Base-by-base conservation (phyloP, 345 rosid genomes). In the Citrus reticulata region DNA sequence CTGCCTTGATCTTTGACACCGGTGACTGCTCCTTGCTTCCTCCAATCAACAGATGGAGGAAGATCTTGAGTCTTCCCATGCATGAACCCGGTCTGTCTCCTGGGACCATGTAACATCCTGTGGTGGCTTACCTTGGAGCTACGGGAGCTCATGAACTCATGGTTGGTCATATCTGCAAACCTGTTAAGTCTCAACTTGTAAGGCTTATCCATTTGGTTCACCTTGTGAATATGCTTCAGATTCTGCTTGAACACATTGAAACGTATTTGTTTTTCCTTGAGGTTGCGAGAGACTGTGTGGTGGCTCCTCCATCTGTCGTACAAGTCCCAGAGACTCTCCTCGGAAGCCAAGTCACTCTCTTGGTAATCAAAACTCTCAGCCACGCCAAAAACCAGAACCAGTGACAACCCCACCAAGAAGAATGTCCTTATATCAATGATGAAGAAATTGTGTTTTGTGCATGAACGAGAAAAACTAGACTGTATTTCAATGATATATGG, bases 261-360 rank as follows among this genome's bases (percentile, higher is more conserved):
- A 20, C 85, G 81, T 78, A 49, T 81, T 40, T 77, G 75, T 68
- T 87, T 89, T 78, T 83, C 90, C 27, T 74, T 29, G 3, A 84
- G 79, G 78, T 74, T 65, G n/a, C 24, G 78, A 2, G 85, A 81
- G 5, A 87, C 79, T 0, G 82, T 80, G 71, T 87, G 87, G 76
- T 87, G 84, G 83, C 88, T 84, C 80, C 88, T 83, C 90, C 89
- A 83, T 81, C 83, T 81, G 81, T 84, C 87, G 9, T 81, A 85
- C 81, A 89, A 73, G 70, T 84, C 86, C 88, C 85, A 82, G 34
- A 84, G 35, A 62, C 77, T 79, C 39, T 89, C 86, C 37, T 87
- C 87, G 0, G 88, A 82, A 35, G 54, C 83, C 72, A 89, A 79
- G 54, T 81, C 86, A 20, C 73, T 79, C 71, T 83, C 88, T 9